Evolutionary conservation across 345 rosid genomes (phyloP), one percentile per base, ranked within the genome.

Genomic region (Sapria himalayana): DNA sequence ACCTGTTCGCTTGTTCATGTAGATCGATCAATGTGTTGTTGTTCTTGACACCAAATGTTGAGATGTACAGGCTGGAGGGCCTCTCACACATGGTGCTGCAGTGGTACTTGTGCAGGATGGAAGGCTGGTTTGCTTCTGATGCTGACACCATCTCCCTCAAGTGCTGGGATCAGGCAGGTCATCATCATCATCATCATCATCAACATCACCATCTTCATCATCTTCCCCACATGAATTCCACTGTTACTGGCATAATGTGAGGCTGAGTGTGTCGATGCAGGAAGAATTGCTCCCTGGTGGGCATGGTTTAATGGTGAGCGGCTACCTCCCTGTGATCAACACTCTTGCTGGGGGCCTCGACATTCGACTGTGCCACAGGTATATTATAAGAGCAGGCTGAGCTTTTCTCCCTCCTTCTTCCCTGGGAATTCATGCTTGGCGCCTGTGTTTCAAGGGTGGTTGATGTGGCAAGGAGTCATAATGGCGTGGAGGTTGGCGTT

Each of bases 111-210:
- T 82, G 98, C 65, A 77, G 95, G 59, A 89, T 89, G 95, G 95
- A 89, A 64, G 98, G 98, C n/a, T 82, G 98, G 95, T 89, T 89
- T 64, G 95, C 95, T 25, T 82, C 98, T 5, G 95, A 89, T 74
- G 78, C 98, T 15, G 95, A 89, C 25, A 79, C 84, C 33, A 89
- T 89, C 43, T 82, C 98, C 5, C 65, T 73, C 21, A 74, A 65
- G 56, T 52, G 75, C 60, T 89, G 98, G 98, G 98, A 89, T 53
- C 68, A 80, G 76, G 96, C 63, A 36, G 61, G 54, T 34, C 48
- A 31, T 13, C n/a, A n/a, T n/a, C n/a, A n/a, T n/a, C n/a, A n/a
- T n/a, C n/a, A n/a, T n/a, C n/a, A n/a, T n/a, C n/a, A n/a, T n/a
- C n/a, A n/a, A n/a, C n/a, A n/a, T n/a, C n/a, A n/a, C n/a, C n/a